phyloP scores from a whole-genome alignment of 2,329 filamentous ascomycete genomes.

The Diaporthe sp. region DNA sequence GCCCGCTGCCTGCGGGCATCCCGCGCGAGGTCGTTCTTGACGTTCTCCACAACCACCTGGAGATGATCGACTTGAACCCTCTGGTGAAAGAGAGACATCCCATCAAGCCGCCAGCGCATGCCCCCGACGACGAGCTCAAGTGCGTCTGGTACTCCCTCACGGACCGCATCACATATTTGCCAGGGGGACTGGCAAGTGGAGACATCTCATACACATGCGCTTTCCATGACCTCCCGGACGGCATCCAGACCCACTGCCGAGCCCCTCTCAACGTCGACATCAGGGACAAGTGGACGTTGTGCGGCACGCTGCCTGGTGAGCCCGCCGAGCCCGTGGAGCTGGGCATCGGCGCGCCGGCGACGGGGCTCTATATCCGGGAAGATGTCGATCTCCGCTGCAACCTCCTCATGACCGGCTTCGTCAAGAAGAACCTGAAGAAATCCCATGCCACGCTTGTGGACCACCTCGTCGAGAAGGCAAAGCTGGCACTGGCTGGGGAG shows the following conservation, averaged over 20 bases:
- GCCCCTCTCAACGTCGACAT: slow-evolving; percentile 87
- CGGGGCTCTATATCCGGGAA: slow-evolving; percentile 85
- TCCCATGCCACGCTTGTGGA: slow-evolving; percentile 79
- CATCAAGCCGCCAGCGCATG: slow-evolving; percentile 76
- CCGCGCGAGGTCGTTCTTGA: slow-evolving; percentile 77
- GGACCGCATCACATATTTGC: slow-evolving; percentile 82
- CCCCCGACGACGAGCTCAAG: slow-evolving; percentile 77
- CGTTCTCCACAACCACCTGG: slow-evolving; percentile 81
- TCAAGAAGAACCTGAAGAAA: slow-evolving; percentile 85
- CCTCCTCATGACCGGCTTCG: slow-evolving; percentile 79
- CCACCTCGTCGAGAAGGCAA: slow-evolving; percentile 66
- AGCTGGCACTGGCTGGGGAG: slow-evolving; percentile 46
- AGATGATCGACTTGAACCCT: slow-evolving; percentile 91
- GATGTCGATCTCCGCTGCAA: slow-evolving; percentile 89
- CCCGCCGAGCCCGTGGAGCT: slow-evolving; percentile 74
- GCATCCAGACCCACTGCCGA: slow-evolving; percentile 86
- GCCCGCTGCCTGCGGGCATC: slow-evolving; percentile 78
- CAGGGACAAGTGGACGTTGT: slow-evolving; percentile 81
- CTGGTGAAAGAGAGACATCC: slow-evolving; percentile 79
- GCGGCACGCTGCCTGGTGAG: slow-evolving; percentile 79
- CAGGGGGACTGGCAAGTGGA: slow-evolving; percentile 72
- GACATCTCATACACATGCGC: slow-evolving; percentile 84
- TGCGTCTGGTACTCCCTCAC: slow-evolving; percentile 84
- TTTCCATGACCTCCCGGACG: slow-evolving; percentile 80
- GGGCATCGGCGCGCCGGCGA: slow-evolving; percentile 72